Conservation (phyloP, 176 grass and related monocot species). For the Pharus latifolius region DNA sequence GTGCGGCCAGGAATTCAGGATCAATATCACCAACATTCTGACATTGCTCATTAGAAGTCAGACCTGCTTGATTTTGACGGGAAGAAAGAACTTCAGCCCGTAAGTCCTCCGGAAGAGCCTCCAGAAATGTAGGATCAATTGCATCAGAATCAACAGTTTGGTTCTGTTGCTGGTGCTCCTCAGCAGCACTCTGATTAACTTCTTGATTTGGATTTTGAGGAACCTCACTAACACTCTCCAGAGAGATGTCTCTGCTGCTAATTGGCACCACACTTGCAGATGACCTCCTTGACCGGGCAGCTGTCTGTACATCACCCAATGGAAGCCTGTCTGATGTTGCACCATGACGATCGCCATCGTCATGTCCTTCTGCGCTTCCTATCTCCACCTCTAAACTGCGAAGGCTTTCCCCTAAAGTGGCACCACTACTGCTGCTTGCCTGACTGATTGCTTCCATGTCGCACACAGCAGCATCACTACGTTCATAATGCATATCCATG, state of each 20-base stretch:
- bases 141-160: slow-evolving; percentile 43
- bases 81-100: slow-evolving; percentile 92
- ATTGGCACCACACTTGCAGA: slow-evolving; percentile 40
- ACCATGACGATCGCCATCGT: slow-evolving; percentile 77
- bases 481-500: slow-evolving; percentile 86
- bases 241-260: slow-evolving; percentile 42
- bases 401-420: slow-evolving; percentile 91
- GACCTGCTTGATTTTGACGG: slow-evolving; percentile 83
- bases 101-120: slow-evolving; percentile 93
- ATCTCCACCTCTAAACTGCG: slow-evolving; percentile 98
- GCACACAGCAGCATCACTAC: slow-evolving; percentile 49
- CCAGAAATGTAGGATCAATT: slow-evolving; percentile 98
- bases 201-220: slow-evolving; percentile 62
- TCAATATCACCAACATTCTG: slow-evolving; percentile 88
- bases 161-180: slow-evolving; percentile 43
- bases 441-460: slow-evolving; percentile 93
- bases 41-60: slow-evolving; percentile 59
- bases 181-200: slow-evolving; percentile 38
- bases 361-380: slow-evolving; percentile 95
- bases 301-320: slow-evolving; percentile 50
- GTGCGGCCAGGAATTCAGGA: slow-evolving; percentile 98
- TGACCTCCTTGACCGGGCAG: slow-evolving; percentile 44
- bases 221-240: slow-evolving; percentile 80
- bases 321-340: slow-evolving; percentile 46
- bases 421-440: slow-evolving; percentile 94